A percentile compares a stretch with the other conserved stretches of the same genome.
These are phyloP conservation scores for Oryza rufipogon DNA, from an alignment of 176 grass and related monocot genomes.

Conservation along the genomic window DNA sequence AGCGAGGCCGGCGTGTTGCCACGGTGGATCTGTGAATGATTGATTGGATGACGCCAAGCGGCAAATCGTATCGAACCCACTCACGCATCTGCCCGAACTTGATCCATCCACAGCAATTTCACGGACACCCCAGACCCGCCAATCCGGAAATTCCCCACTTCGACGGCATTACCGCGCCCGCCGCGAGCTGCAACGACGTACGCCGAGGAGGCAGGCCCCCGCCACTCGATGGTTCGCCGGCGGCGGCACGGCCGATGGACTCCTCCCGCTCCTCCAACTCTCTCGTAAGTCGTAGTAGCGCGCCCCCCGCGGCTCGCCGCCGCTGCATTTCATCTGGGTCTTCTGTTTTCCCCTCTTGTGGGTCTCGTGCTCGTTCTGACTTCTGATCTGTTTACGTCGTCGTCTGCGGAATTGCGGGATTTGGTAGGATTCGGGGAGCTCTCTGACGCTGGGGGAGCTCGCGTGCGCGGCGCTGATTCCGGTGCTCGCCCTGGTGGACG, in stretches of 20 bases:
- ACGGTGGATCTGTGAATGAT: neutral
- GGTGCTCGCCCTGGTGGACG: slow-evolving; percentile 48
- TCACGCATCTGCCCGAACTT: neutral
- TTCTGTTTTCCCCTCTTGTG: neutral
- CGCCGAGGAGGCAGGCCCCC: neutral
- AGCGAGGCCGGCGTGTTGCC: neutral
- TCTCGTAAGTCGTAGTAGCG: slow-evolving; percentile 28
- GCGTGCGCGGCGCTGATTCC: slow-evolving; percentile 53
- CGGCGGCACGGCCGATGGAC: slow-evolving; percentile 33
- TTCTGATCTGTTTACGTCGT: neutral
- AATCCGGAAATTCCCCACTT: neutral
- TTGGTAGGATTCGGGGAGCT: slow-evolving; percentile 47
- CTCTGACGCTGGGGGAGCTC: slow-evolving; percentile 49
- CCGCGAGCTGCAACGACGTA: neutral
- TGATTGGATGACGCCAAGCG: neutral
- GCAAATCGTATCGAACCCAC: neutral
- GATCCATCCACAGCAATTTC: neutral
- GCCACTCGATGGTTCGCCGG: slow-evolving; percentile 39
- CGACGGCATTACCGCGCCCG: no score
- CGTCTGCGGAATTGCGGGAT: neutral
- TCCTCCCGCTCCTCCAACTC: slow-evolving; percentile 28
- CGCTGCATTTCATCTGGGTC: neutral
- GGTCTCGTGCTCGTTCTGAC: neutral
- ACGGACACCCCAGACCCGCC: no score
- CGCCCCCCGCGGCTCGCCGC: neutral